A percentile compares a stretch with the other conserved stretches of the same genome.
These are phyloP conservation scores for Termitomyces sp. DNA, from an alignment of 1,284 basidiomycete species.

Conservation along the genomic window DNA sequence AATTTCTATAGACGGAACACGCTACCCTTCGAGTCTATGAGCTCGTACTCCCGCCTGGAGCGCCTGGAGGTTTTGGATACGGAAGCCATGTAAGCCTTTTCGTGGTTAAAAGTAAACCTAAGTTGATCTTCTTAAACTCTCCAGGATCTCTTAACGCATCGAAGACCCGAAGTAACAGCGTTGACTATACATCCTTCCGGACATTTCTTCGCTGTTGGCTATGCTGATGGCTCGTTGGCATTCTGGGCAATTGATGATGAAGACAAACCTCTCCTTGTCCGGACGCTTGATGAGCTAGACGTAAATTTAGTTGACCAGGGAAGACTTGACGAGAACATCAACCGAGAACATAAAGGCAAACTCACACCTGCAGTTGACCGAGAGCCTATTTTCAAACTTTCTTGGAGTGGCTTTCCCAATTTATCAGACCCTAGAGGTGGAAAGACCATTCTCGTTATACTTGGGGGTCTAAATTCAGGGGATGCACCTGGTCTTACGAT, in stretches of 20 bases:
- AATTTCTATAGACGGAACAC: conserved; percentile 46
- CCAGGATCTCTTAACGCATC: conserved; percentile 66
- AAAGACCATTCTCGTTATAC: conserved; percentile 67
- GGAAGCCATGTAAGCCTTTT: conserved; percentile 35
- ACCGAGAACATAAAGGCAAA: conserved; percentile 12
- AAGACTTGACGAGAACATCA: conserved; percentile 40
- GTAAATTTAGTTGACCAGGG: conserved; percentile 47
- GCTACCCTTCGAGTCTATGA: conserved; percentile 63
- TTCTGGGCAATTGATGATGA: conserved; percentile 86
- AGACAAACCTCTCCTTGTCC: conserved; percentile 74
- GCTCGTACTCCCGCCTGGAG: conserved; percentile 67
- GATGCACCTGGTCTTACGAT: conserved; percentile 66
- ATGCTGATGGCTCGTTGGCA: conserved; percentile 83
- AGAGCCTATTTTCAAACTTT: conserved; percentile 87
- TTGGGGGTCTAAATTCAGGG: conserved; percentile 65
- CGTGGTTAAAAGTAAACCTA: background rate
- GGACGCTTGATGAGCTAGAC: conserved; percentile 60
- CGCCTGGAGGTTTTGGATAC: conserved; percentile 75
- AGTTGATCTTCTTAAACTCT: background rate
- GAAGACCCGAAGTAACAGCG: conserved; percentile 69
- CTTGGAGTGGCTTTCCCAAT: conserved; percentile 77
- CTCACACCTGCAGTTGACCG: conserved; percentile 24
- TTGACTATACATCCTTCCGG: conserved; percentile 68
- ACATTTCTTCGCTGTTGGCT: conserved; percentile 65
- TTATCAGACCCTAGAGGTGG: conserved; percentile 59